Evolutionary conservation across 1,139 yeast genomes (phyloP), one percentile per base, ranked within the genome.

Genomic region (Geotrichum phurueaensis): DNA sequence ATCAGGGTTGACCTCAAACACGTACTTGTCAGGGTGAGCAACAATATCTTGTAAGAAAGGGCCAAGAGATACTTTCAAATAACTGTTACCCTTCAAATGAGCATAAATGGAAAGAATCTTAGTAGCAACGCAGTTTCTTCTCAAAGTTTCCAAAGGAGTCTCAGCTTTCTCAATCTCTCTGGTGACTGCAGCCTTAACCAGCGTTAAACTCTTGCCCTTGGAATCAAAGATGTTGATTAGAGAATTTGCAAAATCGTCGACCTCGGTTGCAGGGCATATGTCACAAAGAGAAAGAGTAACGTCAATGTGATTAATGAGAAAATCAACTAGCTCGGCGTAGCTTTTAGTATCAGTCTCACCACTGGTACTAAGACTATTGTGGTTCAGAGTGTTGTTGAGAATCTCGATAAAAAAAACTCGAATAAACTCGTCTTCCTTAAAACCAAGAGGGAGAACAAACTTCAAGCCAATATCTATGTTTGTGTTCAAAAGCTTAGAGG

Each of bases 51-150:
- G 75, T 36, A 81, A 70, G 53, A 86, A 79, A 0, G 91, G 90
- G 57, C 78, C 76, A 56, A 89, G 73, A 0, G 86, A 80, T 3
- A 71, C 64, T 2, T 77, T 71, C 57, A 90, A 75, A 69, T 88
- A 89, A 0, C 78, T 81, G 27, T 74, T 71, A 0, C 96, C 96
- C 65, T 84, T 80, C 27, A 80, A 78, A 66, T 86, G 84, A 0
- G 96, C 87, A 68, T 84, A 85, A 50, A 87, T 79, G 0, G 92
- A 86, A 58, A 89, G 77, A 55, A 89, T 78, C 68, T 92, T 82
- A 0, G 96, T 89, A 51, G 94, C 87, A 29, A 90, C 87, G 59
- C 95, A 86, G 71, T 90, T 90, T 63, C 96, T 81, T 68, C 97
- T 79, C 66, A 90, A 79, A 36, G 89, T 81, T 68, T 89, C 96